phyloP scores from a whole-genome alignment of 306 rosid genomes.

The Cicer bijugum region DNA sequence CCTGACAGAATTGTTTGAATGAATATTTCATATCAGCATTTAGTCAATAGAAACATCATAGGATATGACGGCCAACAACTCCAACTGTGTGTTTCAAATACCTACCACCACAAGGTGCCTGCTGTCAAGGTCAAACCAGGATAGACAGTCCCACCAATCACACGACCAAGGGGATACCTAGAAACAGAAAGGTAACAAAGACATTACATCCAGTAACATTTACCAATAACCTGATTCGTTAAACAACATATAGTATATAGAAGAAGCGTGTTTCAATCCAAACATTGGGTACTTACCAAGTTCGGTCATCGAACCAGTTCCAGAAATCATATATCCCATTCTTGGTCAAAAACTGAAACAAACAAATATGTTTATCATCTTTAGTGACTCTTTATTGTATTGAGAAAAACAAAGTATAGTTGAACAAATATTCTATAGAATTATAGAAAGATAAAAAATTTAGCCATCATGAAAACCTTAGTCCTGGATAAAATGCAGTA shows the following conservation, averaged over 20 bases:
- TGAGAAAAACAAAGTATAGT: conserved; percentile 27
- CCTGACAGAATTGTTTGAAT: conserved; percentile 55
- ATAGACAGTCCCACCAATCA: conserved; percentile 97
- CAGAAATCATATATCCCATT: conserved; percentile 96
- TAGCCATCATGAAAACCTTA: conserved; percentile 25
- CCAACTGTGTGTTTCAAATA: conserved; percentile 37
- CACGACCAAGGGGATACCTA: conserved; percentile 99
- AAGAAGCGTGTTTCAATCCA: conserved; percentile 12
- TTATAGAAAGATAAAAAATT: background rate
- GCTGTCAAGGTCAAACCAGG: conserved; percentile 98
- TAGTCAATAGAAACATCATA: conserved; percentile 36
- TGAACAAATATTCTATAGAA: conserved; percentile 17
- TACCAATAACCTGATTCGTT: conserved; percentile 30
- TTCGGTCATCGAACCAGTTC: conserved; percentile 99
- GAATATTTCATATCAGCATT: conserved; percentile 18
- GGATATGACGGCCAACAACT: conserved; percentile 32
- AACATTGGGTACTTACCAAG: conserved; percentile 67
- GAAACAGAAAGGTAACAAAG: conserved; percentile 34
- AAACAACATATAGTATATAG: background rate
- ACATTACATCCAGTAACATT: conserved; percentile 40
- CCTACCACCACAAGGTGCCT: conserved; percentile 90
- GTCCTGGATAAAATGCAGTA: background rate
- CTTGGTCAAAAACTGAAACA: conserved; percentile 88
- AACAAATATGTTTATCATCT: conserved; percentile 50
- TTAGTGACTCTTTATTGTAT: conserved; percentile 23